A percentile compares a stretch with the other conserved stretches of the same genome.
Conservation (phyloP, 208 protist species). For the Trypanosoma grayi region DNA sequence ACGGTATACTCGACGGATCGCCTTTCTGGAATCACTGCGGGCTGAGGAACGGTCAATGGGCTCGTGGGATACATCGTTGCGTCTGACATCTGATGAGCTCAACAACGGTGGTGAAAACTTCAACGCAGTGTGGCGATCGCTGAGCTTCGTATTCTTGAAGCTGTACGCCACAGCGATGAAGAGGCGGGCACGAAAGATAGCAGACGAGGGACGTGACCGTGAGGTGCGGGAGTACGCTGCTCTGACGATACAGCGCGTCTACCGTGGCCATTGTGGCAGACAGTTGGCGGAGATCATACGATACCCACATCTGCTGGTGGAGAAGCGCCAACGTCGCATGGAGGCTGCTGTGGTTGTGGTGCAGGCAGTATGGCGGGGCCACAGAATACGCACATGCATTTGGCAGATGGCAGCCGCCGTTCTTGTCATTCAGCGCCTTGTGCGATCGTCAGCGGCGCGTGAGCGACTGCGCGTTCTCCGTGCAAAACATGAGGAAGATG, state of each 20-base stretch:
- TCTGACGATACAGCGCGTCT: slow-evolving; percentile 33
- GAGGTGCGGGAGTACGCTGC: slow-evolving; percentile 37
- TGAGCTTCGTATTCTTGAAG: slow-evolving; percentile 59
- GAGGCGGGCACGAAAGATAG: slow-evolving; percentile 38
- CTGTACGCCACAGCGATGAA: slow-evolving; percentile 50
- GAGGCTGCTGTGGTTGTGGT: slow-evolving; percentile 28
- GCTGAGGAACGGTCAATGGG: slow-evolving; percentile 39
- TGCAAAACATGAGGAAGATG: not conserved
- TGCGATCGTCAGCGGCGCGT: slow-evolving; percentile 30
- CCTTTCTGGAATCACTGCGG: slow-evolving; percentile 35
- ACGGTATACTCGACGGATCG: slow-evolving; percentile 44
- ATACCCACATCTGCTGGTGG: slow-evolving; percentile 35
- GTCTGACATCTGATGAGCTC: slow-evolving; percentile 6
- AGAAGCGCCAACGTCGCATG: slow-evolving; percentile 4
- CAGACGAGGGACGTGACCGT: slow-evolving; percentile 15
- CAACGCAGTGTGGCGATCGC: slow-evolving; percentile 9
- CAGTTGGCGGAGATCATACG: slow-evolving; percentile 27
- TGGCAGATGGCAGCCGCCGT: slow-evolving; percentile 15
- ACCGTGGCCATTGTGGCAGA: slow-evolving; percentile 31
- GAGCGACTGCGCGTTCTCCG: slow-evolving; percentile 13
- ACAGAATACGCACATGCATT: slow-evolving; percentile 19
- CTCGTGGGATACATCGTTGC: slow-evolving; percentile 54
- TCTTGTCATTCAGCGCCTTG: slow-evolving; percentile 38
- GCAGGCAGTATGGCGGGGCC: slow-evolving; percentile 36
- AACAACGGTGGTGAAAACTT: slow-evolving; percentile 7